A percentile compares a stretch with the other conserved stretches of the same genome.
Conservation (phyloP, 2,329 filamentous ascomycete genomes). For the Arthrobotrys conoides region DNA sequence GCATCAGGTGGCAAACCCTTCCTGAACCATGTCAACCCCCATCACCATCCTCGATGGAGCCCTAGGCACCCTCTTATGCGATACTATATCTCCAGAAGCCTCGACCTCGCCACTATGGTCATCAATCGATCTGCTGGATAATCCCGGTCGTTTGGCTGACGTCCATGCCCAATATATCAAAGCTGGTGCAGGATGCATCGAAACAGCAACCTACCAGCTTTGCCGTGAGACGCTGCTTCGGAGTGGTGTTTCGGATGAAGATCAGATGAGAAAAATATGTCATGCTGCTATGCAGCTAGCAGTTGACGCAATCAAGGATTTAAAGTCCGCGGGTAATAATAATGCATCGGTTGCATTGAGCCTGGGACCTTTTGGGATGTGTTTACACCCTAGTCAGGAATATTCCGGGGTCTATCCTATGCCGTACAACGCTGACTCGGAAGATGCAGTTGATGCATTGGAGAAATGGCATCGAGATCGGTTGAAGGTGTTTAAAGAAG, state of each 20-base stretch:
- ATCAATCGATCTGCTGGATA: conserved; percentile 36
- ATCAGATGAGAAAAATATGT: conserved; percentile 27
- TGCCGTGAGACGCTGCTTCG: conserved; percentile 37
- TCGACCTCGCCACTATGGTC: conserved; percentile 43
- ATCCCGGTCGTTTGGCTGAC: conserved; percentile 32
- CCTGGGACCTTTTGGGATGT: conserved; percentile 45
- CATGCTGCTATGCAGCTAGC: conserved; percentile 37
- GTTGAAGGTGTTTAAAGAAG: conserved; percentile 25
- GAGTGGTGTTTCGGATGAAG: conserved; percentile 34
- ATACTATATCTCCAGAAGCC: conserved; percentile 56
- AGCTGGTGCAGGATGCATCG: conserved; percentile 34
- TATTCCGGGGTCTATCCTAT: conserved; percentile 48
- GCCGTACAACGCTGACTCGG: conserved; percentile 31
- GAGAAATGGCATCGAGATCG: conserved; percentile 42
- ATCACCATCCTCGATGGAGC: conserved; percentile 51
- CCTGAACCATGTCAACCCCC: conserved; percentile 20
- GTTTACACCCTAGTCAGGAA: conserved; percentile 47
- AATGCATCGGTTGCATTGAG: conserved; percentile 32
- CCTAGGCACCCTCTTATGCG: conserved; percentile 51
- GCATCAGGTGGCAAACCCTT: neutral
- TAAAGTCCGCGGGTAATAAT: neutral
- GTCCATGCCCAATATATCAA: conserved; percentile 40
- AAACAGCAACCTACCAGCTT: conserved; percentile 51
- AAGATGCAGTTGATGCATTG: conserved; percentile 3
- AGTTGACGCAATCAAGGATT: conserved; percentile 20